Percentiles rank a stretch among this genome's conserved stretches.
phyloP scores from a whole-genome alignment of 805 yeast genomes.

The Debaryomyces hansenii region DNA sequence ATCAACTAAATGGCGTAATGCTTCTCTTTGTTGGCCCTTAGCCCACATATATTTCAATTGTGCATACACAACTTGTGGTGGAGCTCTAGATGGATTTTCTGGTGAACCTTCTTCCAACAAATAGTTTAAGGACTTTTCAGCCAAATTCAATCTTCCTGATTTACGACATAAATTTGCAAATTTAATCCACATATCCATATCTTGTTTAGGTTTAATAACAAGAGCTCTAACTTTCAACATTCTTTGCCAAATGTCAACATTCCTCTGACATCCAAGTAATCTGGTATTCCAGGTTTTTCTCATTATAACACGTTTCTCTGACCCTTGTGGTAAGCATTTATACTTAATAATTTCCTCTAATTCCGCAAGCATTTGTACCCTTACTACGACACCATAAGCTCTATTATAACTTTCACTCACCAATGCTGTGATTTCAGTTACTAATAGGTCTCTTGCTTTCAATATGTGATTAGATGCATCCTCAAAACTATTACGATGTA shows the following conservation, averaged over 20 bases:
- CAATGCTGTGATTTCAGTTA: conserved; percentile 90
- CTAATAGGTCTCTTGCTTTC: conserved; percentile 83
- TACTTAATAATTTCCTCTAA: conserved; percentile 91
- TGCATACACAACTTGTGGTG: conserved; percentile 96
- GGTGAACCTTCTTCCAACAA: conserved; percentile 74
- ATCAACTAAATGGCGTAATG: conserved; percentile 79
- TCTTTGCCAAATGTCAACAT: conserved; percentile 99
- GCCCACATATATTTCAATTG: conserved; percentile 98
- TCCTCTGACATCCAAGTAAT: conserved; percentile 88
- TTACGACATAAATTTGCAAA: conserved; percentile 95
- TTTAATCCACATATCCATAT: conserved; percentile 97
- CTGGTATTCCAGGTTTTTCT: conserved; percentile 94
- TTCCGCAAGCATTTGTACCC: conserved; percentile 97
- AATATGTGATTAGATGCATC: conserved; percentile 78
- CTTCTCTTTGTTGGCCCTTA: conserved; percentile 83
- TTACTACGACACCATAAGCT: conserved; percentile 94
- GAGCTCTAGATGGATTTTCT: conserved; percentile 70
- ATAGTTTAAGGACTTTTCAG: conserved; percentile 85
- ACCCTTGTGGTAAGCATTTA: conserved; percentile 79
- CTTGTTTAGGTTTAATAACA: conserved; percentile 92
- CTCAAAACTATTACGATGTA: conserved; percentile 83
- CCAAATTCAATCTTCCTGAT: conserved; percentile 87
- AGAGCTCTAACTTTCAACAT: conserved; percentile 89
- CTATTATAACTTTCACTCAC: conserved; percentile 95
- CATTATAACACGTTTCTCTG: conserved; percentile 75